Conservation (phyloP, 2,329 filamentous ascomycete species). For the Aspergillus intermedius region DNA sequence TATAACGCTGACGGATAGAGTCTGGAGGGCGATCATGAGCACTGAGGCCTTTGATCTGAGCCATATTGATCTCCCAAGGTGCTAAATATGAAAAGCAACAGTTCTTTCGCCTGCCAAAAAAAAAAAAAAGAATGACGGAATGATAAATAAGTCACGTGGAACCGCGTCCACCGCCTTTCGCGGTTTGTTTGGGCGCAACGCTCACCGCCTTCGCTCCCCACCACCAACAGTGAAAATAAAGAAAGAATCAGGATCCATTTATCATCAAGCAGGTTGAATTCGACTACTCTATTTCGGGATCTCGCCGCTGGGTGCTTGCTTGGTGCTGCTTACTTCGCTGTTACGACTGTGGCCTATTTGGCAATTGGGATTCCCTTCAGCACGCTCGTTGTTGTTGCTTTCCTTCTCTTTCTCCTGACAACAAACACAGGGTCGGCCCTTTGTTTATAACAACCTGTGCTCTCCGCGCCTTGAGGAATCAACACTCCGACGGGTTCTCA, state of each 20-base stretch:
- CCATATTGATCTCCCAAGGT: constrained; percentile 14
- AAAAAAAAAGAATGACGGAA: background rate
- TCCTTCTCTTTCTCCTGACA: constrained; percentile 14
- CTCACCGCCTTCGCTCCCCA: constrained; percentile 41
- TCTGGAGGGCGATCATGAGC: constrained; percentile 72
- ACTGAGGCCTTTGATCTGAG: constrained; percentile 49
- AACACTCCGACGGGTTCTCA: background rate
- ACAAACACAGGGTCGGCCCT: constrained; percentile 10
- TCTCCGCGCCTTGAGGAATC: constrained; percentile 7
- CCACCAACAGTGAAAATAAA: constrained; percentile 35
- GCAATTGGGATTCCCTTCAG: constrained; percentile 4
- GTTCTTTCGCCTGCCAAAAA: too few species aligned
- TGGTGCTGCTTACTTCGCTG: constrained; percentile 1
- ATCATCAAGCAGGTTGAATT: background rate
- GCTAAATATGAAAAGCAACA: too few species aligned
- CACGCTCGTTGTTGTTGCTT: constrained; percentile 10
- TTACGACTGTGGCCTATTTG: background rate
- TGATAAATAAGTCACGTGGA: constrained; percentile 5
- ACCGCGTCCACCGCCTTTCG: constrained; percentile 26
- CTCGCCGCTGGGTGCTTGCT: constrained; percentile 1
- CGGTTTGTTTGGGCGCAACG: constrained; percentile 20
- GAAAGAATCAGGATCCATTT: background rate
- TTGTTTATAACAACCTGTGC: constrained; percentile 1
- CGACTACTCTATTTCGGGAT: background rate
- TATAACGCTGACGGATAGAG: constrained; percentile 64